A percentile compares a stretch with the other conserved stretches of the same genome.
Conservation (phyloP, 2,329 filamentous ascomycete species). For the Diaporthe sp. region DNA sequence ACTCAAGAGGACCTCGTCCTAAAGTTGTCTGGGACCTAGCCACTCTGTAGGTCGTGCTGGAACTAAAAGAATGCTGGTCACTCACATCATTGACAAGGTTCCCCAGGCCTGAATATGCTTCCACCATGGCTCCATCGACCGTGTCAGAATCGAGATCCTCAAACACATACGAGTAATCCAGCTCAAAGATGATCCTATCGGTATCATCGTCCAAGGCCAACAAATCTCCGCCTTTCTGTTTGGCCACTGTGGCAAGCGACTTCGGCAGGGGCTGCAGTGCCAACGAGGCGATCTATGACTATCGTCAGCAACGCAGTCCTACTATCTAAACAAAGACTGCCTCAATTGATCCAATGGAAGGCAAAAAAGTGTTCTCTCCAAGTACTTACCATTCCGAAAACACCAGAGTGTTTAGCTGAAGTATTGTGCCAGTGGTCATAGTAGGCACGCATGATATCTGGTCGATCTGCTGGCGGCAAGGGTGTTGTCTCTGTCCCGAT, state of each 20-base stretch:
- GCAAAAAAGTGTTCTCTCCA: not conserved
- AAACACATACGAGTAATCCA: constrained; percentile 57
- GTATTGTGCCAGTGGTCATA: constrained; percentile 45
- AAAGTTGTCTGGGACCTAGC: not conserved
- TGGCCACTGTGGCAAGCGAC: constrained; percentile 50
- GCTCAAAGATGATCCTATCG: constrained; percentile 59
- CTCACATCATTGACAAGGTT: constrained; percentile 46
- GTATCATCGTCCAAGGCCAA: constrained; percentile 55
- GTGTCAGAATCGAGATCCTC: constrained; percentile 47
- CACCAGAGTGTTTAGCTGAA: constrained; percentile 6
- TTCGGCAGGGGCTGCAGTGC: constrained; percentile 52
- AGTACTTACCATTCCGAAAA: constrained; percentile 11
- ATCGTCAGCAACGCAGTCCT: not conserved
- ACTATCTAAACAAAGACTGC: not conserved
- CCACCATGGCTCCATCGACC: constrained; percentile 54
- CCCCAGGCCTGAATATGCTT: constrained; percentile 53
- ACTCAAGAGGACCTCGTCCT: not conserved
- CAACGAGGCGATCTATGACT: constrained; percentile 42
- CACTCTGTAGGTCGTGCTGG: not conserved
- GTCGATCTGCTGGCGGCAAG: constrained; percentile 40
- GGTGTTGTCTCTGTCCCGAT: constrained; percentile 47
- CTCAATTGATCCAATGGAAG: constrained; percentile 33
- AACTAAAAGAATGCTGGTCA: not conserved
- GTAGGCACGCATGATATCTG: constrained; percentile 40
- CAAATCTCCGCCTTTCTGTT: constrained; percentile 54